These are phyloP conservation scores for Cercophora scortea DNA, from an alignment of 495 filamentous ascomycete species.

Conservation along the genomic window DNA sequence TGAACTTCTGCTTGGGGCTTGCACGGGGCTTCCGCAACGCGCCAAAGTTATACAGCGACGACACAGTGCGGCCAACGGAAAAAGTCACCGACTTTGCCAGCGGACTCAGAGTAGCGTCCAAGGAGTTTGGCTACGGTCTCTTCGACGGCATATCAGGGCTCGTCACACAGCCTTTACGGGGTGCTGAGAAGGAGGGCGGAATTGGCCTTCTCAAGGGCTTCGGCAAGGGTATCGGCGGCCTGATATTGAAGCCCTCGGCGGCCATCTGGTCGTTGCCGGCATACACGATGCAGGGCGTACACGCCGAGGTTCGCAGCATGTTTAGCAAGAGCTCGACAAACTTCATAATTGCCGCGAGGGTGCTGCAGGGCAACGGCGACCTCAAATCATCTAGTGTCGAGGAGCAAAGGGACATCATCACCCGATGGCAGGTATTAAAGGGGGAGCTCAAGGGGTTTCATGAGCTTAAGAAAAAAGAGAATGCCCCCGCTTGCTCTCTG, in stretches of 20 bases:
- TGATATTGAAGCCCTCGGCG: conserved; percentile 61
- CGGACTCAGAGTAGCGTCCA: conserved; percentile 57
- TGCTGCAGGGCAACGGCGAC: conserved; percentile 64
- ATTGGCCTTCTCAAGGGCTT: conserved; percentile 67
- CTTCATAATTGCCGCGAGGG: conserved; percentile 65
- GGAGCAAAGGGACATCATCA: conserved; percentile 51
- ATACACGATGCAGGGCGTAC: conserved; percentile 68
- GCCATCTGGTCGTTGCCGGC: conserved; percentile 61
- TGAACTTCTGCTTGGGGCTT: conserved; percentile 70
- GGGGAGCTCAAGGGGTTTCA: conserved; percentile 44
- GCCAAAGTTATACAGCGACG: conserved; percentile 70
- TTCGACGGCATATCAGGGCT: conserved; percentile 68
- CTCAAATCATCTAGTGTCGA: conserved; percentile 34
- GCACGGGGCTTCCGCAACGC: conserved; percentile 83
- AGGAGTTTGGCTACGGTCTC: conserved; percentile 59
- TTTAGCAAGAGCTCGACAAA: conserved; percentile 56
- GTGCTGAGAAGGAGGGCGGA: conserved; percentile 59
- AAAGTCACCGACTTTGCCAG: conserved; percentile 64
- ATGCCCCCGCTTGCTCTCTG: background rate
- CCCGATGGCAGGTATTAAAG: conserved; percentile 47
- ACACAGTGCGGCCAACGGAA: conserved; percentile 57
- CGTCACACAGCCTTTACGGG: conserved; percentile 59
- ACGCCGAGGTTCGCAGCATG: conserved; percentile 60
- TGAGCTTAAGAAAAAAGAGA: conserved; percentile 29
- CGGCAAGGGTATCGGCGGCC: conserved; percentile 65